Conservation (phyloP, 2,329 filamentous ascomycete genomes). For the Botrytis galanthina region DNA sequence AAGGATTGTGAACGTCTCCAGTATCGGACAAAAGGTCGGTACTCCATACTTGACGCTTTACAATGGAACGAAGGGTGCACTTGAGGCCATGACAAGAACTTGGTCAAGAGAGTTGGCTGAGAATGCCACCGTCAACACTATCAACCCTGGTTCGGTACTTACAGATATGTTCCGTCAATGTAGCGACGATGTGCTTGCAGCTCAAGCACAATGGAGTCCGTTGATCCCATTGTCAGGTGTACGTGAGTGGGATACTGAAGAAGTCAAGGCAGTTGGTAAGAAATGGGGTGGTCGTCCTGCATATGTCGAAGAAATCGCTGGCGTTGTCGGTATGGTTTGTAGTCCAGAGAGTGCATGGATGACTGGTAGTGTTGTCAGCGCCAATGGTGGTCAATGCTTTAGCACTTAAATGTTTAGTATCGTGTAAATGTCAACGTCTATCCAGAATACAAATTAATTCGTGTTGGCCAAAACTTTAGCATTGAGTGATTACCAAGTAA, state of each 20-base stretch:
- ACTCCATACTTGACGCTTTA: conserved; percentile 57
- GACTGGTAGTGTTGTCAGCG: conserved; percentile 22
- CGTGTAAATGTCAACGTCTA: not conserved
- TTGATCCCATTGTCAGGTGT: conserved; percentile 21
- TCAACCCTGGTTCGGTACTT: conserved; percentile 16
- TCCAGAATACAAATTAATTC: not conserved
- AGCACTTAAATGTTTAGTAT: not conserved
- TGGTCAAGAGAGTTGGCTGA: conserved; percentile 20
- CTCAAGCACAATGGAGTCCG: conserved; percentile 20
- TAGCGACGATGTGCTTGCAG: conserved; percentile 23
- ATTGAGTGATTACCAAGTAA: not conserved
- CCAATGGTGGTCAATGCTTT: conserved; percentile 23
- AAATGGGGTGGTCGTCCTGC: conserved; percentile 22
- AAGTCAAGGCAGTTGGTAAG: conserved; percentile 19
- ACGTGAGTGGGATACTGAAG: conserved; percentile 21
- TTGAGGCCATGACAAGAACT: conserved; percentile 59
- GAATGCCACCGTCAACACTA: conserved; percentile 16
- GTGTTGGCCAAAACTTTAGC: not conserved
- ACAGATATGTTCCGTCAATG: conserved; percentile 23
- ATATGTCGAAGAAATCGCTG: conserved; percentile 21
- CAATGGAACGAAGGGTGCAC: conserved; percentile 60
- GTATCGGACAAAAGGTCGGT: conserved; percentile 55
- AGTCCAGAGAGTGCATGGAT: conserved; percentile 22
- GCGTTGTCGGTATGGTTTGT: conserved; percentile 24
- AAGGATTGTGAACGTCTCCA: conserved; percentile 59